A percentile compares a stretch with the other conserved stretches of the same genome.
phyloP scores from a whole-genome alignment of 176 grass and related monocot species.

The Tillandsia fasciculata region DNA sequence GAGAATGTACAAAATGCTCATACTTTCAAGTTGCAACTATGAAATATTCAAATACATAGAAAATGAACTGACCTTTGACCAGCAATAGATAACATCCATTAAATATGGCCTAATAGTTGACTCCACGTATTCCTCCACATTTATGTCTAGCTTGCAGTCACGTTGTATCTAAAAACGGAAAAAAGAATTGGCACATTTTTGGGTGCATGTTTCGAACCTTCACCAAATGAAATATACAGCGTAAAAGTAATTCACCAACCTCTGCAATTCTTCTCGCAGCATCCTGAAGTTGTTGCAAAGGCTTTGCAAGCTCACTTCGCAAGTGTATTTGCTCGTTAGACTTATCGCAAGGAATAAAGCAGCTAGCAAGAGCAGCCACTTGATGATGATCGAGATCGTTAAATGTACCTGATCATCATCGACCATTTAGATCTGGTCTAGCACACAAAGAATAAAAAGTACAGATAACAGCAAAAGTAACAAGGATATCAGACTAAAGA shows the following conservation, averaged over 20 bases:
- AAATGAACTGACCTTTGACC: constrained; percentile 71
- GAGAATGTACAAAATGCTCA: too few species aligned
- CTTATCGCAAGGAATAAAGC: constrained; percentile 93
- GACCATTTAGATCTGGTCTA: constrained; percentile 10
- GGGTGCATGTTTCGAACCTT: constrained; percentile 1
- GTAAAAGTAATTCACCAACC: constrained; percentile 35
- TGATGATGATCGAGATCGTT: constrained; percentile 98
- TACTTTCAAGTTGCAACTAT: not conserved
- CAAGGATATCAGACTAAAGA: not conserved
- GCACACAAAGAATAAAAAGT: not conserved
- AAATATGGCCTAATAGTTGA: constrained; percentile 73
- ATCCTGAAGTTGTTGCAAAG: constrained; percentile 89
- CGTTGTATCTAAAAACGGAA: constrained; percentile 68
- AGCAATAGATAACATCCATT: constrained; percentile 98
- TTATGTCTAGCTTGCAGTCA: constrained; percentile 93
- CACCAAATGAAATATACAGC: constrained; percentile 13
- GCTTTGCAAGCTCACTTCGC: constrained; percentile 83
- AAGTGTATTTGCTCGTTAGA: constrained; percentile 94
- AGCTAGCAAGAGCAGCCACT: constrained; percentile 79
- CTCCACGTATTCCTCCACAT: constrained; percentile 95
- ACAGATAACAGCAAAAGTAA: constrained; percentile 6
- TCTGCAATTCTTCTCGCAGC: constrained; percentile 96
- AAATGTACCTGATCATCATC: constrained; percentile 61
- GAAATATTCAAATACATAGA: not conserved
- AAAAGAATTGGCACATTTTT: constrained; percentile 16